Evolutionary conservation across 2,329 filamentous ascomycete genomes (phyloP).

Genomic region (Aspergillus fumigatus): DNA sequence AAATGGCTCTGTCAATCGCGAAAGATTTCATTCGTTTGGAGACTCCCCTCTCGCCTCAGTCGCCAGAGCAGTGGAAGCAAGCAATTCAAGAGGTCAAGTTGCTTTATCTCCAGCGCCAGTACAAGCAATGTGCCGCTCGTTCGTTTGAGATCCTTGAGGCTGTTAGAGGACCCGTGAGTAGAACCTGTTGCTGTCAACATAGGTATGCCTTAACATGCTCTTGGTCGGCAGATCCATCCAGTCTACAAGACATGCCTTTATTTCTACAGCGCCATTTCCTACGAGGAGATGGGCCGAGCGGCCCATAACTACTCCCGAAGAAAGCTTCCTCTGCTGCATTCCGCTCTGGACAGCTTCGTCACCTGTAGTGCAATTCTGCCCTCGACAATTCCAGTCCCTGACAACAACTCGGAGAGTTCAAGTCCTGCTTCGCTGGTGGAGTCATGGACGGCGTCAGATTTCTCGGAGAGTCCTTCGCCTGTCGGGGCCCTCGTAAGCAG

Average conservation of each 20-base stretch:
- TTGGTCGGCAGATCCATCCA: constrained; percentile 27
- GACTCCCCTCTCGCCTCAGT: constrained; percentile 9
- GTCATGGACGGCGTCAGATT: constrained; percentile 8
- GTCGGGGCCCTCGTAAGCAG: constrained; percentile 15
- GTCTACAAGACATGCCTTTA: constrained; percentile 38
- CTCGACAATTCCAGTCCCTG: constrained; percentile 2
- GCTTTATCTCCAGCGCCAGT: constrained; percentile 34
- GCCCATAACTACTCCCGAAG: constrained; percentile 45
- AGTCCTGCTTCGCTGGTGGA: constrained; percentile 3
- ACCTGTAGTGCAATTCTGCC: constrained; percentile 29
- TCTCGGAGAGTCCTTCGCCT: constrained; percentile 9
- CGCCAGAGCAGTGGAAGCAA: constrained; percentile 29
- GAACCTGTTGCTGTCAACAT: neutral
- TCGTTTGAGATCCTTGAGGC: constrained; percentile 27
- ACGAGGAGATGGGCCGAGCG: constrained; percentile 44
- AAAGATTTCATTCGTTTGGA: constrained; percentile 18
- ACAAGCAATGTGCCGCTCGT: constrained; percentile 37
- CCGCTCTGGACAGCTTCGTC: constrained; percentile 39
- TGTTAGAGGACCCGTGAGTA: constrained; percentile 24
- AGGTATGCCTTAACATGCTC: neutral
- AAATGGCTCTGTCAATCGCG: constrained; percentile 14
- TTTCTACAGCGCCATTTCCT: constrained; percentile 45
- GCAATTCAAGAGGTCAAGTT: constrained; percentile 32
- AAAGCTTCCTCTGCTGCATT: constrained; percentile 39
- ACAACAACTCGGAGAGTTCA: neutral